Evolutionary conservation across 768 basidiomycete species (phyloP).

Genomic region (Pisolithus microcarpus): DNA sequence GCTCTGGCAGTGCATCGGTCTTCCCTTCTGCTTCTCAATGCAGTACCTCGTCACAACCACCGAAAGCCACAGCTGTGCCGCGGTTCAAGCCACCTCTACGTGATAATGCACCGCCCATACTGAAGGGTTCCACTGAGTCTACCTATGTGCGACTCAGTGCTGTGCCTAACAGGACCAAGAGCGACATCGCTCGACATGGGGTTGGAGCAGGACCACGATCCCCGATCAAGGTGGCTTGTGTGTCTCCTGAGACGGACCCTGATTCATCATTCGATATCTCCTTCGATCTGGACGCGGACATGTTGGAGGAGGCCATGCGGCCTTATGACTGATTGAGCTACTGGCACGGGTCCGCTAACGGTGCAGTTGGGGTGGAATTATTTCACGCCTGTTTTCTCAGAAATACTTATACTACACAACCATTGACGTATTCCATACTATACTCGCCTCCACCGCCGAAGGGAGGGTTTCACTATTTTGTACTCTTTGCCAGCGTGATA

Average conservation of each 20-base stretch:
- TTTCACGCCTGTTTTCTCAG: background rate
- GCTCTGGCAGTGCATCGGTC: background rate
- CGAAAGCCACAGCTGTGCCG: constrained; percentile 13
- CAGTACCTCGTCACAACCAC: constrained; percentile 10
- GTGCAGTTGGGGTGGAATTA: too few relatives aligned
- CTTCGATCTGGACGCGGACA: constrained; percentile 23
- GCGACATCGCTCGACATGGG: background rate
- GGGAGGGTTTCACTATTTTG: background rate
- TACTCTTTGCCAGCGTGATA: too few relatives aligned
- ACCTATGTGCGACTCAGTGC: background rate
- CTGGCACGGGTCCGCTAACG: background rate
- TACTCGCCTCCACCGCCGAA: background rate
- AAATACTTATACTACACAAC: background rate
- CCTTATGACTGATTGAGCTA: constrained; percentile 18
- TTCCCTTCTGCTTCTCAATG: constrained; percentile 16
- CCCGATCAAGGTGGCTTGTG: background rate
- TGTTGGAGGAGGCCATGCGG: constrained; percentile 26
- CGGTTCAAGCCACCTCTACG: constrained; percentile 25
- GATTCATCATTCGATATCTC: constrained; percentile 29
- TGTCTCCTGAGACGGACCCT: constrained; percentile 8
- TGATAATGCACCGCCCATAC: background rate
- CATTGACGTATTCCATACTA: background rate
- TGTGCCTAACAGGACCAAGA: background rate
- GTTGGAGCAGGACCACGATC: background rate
- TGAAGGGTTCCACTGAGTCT: background rate